Evolutionary conservation across 2,329 filamentous ascomycete species (phyloP).

Genomic region (Aspergillus uvarum): DNA sequence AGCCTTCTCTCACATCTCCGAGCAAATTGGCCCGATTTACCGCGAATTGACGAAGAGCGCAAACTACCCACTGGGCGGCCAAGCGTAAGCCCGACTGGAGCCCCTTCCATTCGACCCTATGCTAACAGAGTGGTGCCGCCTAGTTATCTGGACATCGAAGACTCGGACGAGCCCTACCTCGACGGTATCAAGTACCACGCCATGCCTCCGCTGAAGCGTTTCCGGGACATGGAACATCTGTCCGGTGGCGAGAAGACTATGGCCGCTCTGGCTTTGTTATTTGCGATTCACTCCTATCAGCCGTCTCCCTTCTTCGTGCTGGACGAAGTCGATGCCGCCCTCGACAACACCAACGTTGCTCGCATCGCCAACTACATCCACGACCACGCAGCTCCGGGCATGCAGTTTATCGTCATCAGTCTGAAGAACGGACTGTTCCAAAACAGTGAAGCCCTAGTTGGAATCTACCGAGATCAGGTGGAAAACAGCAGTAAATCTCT

Average conservation of each 20-base stretch:
- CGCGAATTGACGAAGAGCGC: conserved; percentile 88
- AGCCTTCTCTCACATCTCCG: conserved; percentile 90
- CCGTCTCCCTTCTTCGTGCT: conserved; percentile 96
- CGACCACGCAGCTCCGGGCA: conserved; percentile 90
- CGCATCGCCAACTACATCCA: conserved; percentile 96
- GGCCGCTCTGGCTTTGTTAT: conserved; percentile 91
- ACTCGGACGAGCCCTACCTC: conserved; percentile 93
- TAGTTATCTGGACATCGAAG: conserved; percentile 85
- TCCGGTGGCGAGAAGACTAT: conserved; percentile 99
- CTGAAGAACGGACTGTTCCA: conserved; percentile 95
- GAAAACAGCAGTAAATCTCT: conserved; percentile 89
- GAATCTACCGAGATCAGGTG: conserved; percentile 91
- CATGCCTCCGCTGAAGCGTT: conserved; percentile 97
- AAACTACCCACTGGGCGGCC: conserved; percentile 89
- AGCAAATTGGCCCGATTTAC: conserved; percentile 92
- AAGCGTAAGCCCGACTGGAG: conserved; percentile 48
- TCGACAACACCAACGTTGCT: conserved; percentile 97
- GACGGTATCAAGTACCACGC: conserved; percentile 97
- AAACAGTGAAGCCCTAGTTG: conserved; percentile 91
- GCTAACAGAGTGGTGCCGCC: not conserved
- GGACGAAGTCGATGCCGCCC: conserved; percentile 93
- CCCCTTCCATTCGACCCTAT: not conserved
- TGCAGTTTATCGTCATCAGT: conserved; percentile 99
- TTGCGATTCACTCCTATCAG: conserved; percentile 95
- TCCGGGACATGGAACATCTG: conserved; percentile 98